Base-by-base conservation (phyloP, 768 basidiomycete species). In the Pholiota molesta region DNA sequence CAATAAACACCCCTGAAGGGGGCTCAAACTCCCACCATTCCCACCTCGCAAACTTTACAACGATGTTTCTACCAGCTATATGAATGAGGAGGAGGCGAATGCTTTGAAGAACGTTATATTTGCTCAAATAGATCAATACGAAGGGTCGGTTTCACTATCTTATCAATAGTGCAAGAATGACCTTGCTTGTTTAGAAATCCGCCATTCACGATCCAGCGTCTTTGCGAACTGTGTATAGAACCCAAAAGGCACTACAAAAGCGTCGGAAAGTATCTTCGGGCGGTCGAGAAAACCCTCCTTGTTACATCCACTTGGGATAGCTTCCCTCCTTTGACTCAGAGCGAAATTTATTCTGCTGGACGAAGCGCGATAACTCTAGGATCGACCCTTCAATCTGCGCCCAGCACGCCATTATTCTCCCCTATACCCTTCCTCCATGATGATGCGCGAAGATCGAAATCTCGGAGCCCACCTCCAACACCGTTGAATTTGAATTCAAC, bases 131-230 rank as follows among this genome's bases (percentile, higher is more conserved):
- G 85, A 93, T 65, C 84, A 84, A 39, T 92, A 94, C 64, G 90
- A 93, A 45, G 82, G 82, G 93, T 93, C 67, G 52, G 86, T 79
- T 52, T 53, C 39, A 13, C 52, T 54, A 40, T 31, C 44, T 19
- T 7, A 26, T 29, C 35, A 47, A 53, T 21, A 5, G 39, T 19
- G 40, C 39, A 11, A 58, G 47, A 45, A 31, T 52, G 52, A 42
- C 58, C 45, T 17, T 7, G 19, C 61, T 29, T 19, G 29, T 57
- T 54, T 39, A 62, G 86, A 17, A 82, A 82, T 55, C 83, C 91
- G 0, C 94, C 94, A 2, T 97, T 96, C 73, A 95, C 94, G 9
- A 90, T 96, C 58, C 95, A 97, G 74, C 87, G 94, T 47, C 78
- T 95, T 13, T 92, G 91, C 71, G 94, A 96, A 70, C 86, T 97